phyloP scores from a whole-genome alignment of 352 stramenopile genomes.

The Globisporangium perplexum region DNA sequence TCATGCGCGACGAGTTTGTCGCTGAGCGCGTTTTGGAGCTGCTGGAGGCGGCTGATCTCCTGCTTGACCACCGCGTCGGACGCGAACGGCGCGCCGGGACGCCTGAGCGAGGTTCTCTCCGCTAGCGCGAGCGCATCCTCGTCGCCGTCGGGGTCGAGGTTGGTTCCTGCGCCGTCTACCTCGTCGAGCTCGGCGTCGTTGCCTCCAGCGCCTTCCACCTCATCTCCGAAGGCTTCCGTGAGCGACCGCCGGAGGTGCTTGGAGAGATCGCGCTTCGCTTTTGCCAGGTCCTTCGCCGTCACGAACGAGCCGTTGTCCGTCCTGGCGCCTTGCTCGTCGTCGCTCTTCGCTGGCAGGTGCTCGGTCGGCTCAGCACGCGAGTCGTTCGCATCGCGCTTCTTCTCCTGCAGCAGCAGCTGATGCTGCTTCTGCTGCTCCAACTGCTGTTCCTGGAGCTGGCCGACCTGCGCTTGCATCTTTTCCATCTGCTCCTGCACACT shows the following conservation, averaged over 20 bases:
- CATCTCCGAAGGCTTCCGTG: slow-evolving; percentile 30
- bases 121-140: neutral
- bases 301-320: slow-evolving; percentile 24
- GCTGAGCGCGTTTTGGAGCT: slow-evolving; percentile 30
- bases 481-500: slow-evolving; percentile 45
- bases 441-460: slow-evolving; percentile 18
- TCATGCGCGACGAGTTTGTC: slow-evolving; percentile 31
- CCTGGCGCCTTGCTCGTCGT: neutral
- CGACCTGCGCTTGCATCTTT: slow-evolving; percentile 39
- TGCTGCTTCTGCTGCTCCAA: slow-evolving; percentile 16
- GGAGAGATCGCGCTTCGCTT: slow-evolving; percentile 37
- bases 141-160: neutral
- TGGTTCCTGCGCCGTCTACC: slow-evolving; percentile 5
- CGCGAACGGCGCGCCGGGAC: slow-evolving; percentile 29
- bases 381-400: slow-evolving; percentile 14
- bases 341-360: slow-evolving; percentile 2
- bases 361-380: slow-evolving; percentile 1
- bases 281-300: slow-evolving; percentile 38
- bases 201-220: slow-evolving; percentile 24
- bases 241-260: slow-evolving; percentile 41
- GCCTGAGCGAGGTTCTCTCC: slow-evolving; percentile 6
- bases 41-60: slow-evolving; percentile 34
- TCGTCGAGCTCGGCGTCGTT: slow-evolving; percentile 22
- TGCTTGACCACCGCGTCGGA: slow-evolving; percentile 34
- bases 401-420: too few species aligned